Conservation (phyloP, 495 filamentous ascomycete genomes). For the Pseudoneurospora amorphoporcata region DNA sequence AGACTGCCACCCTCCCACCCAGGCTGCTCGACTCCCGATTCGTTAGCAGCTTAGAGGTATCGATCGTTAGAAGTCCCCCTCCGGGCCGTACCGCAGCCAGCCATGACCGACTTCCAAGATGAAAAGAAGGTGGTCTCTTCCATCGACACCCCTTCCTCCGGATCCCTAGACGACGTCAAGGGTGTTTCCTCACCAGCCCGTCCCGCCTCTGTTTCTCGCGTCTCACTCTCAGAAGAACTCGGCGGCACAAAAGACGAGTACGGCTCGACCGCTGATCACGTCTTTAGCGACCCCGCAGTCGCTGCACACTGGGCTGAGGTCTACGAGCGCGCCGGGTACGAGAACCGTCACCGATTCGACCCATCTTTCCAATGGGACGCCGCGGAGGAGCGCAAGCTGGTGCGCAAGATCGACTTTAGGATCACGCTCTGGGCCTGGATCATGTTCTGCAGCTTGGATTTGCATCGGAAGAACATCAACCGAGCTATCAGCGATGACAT, state of each 20-base stretch:
- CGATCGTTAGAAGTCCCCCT: not conserved
- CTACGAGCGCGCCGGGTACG: slow-evolving; percentile 32
- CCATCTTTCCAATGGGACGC: slow-evolving; percentile 36
- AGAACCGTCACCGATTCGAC: slow-evolving; percentile 49
- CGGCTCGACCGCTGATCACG: slow-evolving; percentile 24
- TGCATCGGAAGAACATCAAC: slow-evolving; percentile 36
- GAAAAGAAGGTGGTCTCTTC: not conserved
- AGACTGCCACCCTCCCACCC: not conserved
- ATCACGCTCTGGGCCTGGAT: slow-evolving; percentile 31
- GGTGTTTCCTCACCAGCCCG: not conserved
- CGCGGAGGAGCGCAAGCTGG: slow-evolving; percentile 37
- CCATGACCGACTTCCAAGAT: not conserved
- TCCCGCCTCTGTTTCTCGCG: slow-evolving; percentile 3
- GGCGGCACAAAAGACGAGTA: slow-evolving; percentile 10
- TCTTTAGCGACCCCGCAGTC: slow-evolving; percentile 18
- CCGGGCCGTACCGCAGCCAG: not conserved
- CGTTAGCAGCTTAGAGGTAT: not conserved
- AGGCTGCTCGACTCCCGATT: not conserved
- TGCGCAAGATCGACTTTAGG: slow-evolving; percentile 33
- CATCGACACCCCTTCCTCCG: not conserved
- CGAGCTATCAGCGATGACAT: slow-evolving; percentile 37
- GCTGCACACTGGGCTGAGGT: slow-evolving; percentile 18
- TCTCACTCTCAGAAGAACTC: slow-evolving; percentile 3
- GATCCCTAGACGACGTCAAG: not conserved
- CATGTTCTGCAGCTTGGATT: slow-evolving; percentile 37